phyloP scores from a whole-genome alignment of 1,284 basidiomycete species.

The Omphalotus olearius region DNA sequence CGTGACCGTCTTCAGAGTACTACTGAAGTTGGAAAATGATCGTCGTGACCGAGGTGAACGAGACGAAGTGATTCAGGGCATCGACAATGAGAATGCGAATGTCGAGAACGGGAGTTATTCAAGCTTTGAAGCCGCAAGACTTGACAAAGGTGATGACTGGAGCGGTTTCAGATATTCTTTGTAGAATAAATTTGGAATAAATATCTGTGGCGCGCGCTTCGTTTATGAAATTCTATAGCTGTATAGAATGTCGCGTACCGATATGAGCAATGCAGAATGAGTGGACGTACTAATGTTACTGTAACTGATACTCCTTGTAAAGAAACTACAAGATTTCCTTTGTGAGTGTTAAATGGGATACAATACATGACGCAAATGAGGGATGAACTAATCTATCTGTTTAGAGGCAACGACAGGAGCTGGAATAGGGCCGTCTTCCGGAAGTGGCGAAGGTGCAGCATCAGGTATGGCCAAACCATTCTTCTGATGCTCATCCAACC shows the following conservation, averaged over 20 bases:
- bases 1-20: slow-evolving; percentile 58
- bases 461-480: slow-evolving; percentile 53
- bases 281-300: too few species aligned
- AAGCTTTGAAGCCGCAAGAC: slow-evolving; percentile 43
- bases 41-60: slow-evolving; percentile 58
- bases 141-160: slow-evolving; percentile 55
- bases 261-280: too few species aligned
- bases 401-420: slow-evolving; percentile 47
- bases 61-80: slow-evolving; percentile 57
- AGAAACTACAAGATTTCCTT: slow-evolving; percentile 8
- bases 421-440: slow-evolving; percentile 35
- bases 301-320: too few species aligned
- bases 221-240: neutral
- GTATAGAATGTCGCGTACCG: neutral
- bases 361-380: slow-evolving; percentile 7
- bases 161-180: slow-evolving; percentile 51
- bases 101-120: slow-evolving; percentile 40
- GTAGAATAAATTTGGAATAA: neutral
- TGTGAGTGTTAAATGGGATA: slow-evolving; percentile 7
- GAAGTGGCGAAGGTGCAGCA: slow-evolving; percentile 35
- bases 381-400: slow-evolving; percentile 6
- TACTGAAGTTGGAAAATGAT: slow-evolving; percentile 57
- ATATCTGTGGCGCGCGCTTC: neutral
- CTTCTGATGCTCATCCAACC: slow-evolving; percentile 73
- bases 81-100: slow-evolving; percentile 33